phyloP scores from a whole-genome alignment of 1,284 basidiomycete species.

The Trichosporon coremiiforme region DNA sequence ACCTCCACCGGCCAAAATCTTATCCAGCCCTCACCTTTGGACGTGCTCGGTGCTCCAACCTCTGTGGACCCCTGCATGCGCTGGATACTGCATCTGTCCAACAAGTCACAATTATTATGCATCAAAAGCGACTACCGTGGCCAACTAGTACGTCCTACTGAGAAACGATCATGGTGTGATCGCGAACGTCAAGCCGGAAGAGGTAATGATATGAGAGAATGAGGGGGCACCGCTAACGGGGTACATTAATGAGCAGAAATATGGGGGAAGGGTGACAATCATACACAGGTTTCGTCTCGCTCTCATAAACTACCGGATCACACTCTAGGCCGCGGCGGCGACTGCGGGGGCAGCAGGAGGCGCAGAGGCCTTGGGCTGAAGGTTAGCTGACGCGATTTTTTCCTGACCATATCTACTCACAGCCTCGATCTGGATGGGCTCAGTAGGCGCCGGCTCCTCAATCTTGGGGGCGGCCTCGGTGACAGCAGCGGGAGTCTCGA shows the following conservation, averaged over 20 bases:
- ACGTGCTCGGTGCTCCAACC: neutral
- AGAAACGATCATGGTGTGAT: neutral
- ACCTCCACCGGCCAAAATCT: constrained; percentile 4
- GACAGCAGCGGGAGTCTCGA: constrained; percentile 32
- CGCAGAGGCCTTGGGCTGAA: constrained; percentile 36
- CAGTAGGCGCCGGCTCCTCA: constrained; percentile 43
- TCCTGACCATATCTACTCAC: constrained; percentile 33
- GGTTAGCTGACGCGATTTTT: constrained; percentile 19
- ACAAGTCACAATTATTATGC: constrained; percentile 27
- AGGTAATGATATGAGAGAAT: constrained; percentile 14
- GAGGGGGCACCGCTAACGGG: constrained; percentile 22
- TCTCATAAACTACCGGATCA: constrained; percentile 15
- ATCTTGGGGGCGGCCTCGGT: constrained; percentile 49
- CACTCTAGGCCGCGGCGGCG: constrained; percentile 43
- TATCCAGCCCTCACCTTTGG: neutral
- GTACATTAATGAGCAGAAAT: constrained; percentile 25
- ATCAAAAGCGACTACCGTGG: constrained; percentile 25
- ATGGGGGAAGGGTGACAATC: constrained; percentile 26
- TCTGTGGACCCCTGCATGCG: neutral
- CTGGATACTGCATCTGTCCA: neutral
- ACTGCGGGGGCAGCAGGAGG: constrained; percentile 43
- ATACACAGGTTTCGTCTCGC: constrained; percentile 33
- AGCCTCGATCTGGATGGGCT: constrained; percentile 51
- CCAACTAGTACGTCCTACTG: constrained; percentile 22
- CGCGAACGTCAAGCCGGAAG: constrained; percentile 13